Base-by-base conservation (phyloP, 805 yeast genomes). In the Cyberlindnera misumaiensis region DNA sequence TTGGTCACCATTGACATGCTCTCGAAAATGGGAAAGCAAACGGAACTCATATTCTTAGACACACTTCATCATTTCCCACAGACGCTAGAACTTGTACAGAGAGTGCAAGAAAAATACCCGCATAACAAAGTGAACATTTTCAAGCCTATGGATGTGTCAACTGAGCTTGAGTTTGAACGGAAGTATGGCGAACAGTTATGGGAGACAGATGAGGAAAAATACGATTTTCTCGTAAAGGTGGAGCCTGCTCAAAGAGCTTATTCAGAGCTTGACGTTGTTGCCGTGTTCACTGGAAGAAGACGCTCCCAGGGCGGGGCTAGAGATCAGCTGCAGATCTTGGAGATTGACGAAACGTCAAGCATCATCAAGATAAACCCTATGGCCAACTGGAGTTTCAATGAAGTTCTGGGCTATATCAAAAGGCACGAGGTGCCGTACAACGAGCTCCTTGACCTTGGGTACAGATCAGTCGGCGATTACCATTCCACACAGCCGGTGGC, bases 41-140 rank as follows among this genome's bases (percentile, higher is more conserved):
- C 84, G 6, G 94, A 88, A 39, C 65, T 89, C 40, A 81, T 90
- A 2, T 90, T 90, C 58, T 70, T 89, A 34, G 97, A 90, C 57
- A 90, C 97, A 0, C 65, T 90, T 45, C 85, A 89, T 55, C 97
- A 90, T 60, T 90, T 90, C 68, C 88, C 90, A n/a, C 97, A 90
- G 59, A 90, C 97, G 1, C 63, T 81, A 31, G 86, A 80, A 3
- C 69, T 90, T 29, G 81, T 89, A 4, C 68, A 73, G 2, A 66
- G 63, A 11, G 72, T 90, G 30, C 64, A 74, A 50, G 46, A 52
- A 12, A 72, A 67, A 43, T 90, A 90, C 57, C 72, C 77, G 3
- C 46, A 53, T 12, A 68, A 67, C 34, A 67, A 66, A 20, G 59
- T 89, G 17, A 81, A 85, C 48, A 65, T 84, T 3, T 87, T 68